phyloP scores from a whole-genome alignment of 176 grass and related monocot species.

The Zea luxurians region DNA sequence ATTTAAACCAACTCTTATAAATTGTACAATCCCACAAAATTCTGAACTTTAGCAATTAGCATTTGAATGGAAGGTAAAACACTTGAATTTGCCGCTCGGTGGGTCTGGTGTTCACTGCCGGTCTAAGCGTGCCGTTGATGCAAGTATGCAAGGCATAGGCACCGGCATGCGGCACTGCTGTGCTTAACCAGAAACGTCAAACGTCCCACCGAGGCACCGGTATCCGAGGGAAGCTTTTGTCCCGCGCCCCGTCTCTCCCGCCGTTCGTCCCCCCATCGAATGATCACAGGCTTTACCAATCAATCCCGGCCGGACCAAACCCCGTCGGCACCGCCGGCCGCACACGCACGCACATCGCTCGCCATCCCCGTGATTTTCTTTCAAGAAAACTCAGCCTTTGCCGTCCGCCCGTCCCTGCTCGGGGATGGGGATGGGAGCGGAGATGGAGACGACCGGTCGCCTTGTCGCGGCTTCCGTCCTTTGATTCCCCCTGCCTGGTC shows the following conservation, averaged over 20 bases:
- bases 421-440: background rate
- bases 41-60: background rate
- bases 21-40: background rate
- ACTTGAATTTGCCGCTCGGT: too few species aligned
- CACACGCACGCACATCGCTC: background rate
- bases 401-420: background rate
- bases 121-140: background rate
- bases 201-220: conserved; percentile 20
- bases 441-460: conserved; percentile 45
- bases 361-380: background rate
- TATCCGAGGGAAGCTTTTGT: conserved; percentile 46
- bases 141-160: background rate
- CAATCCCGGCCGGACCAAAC: background rate
- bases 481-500: conserved; percentile 51
- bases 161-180: background rate
- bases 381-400: background rate
- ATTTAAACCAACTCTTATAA: background rate
- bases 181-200: conserved; percentile 38
- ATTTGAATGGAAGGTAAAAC: background rate
- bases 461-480: conserved; percentile 37
- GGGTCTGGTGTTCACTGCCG: too few species aligned
- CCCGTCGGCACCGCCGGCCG: conserved; percentile 18
- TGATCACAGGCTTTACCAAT: conserved; percentile 33
- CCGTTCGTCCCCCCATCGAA: background rate
- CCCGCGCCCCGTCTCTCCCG: conserved; percentile 19